These are phyloP conservation scores for Ceriops zippeliana DNA, from an alignment of 345 rosid species.

Conservation along the genomic window DNA sequence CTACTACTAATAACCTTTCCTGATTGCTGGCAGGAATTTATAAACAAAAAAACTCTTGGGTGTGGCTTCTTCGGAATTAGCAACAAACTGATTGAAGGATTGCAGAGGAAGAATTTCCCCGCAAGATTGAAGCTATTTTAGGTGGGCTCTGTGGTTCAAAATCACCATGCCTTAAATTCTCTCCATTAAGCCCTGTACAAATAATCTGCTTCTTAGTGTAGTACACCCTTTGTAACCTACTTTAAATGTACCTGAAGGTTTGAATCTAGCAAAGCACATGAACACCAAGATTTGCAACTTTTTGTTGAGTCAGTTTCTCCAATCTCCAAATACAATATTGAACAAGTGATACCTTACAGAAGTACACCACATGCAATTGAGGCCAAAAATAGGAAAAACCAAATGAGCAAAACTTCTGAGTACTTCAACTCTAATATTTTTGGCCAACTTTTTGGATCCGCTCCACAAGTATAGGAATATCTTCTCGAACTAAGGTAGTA, in stretches of 20 bases:
- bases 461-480: slow-evolving; percentile 57
- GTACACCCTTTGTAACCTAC: background rate
- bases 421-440: slow-evolving; percentile 36
- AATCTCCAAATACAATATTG: background rate
- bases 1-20: slow-evolving; percentile 22
- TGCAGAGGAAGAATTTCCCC: slow-evolving; percentile 48
- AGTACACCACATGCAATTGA: background rate
- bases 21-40: slow-evolving; percentile 52
- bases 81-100: slow-evolving; percentile 47
- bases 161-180: slow-evolving; percentile 2
- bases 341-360: background rate
- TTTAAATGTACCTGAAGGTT: slow-evolving; percentile 14
- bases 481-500: slow-evolving; percentile 55
- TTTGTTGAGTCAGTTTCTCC: slow-evolving; percentile 11
- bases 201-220: slow-evolving; percentile 8
- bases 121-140: slow-evolving; percentile 47
- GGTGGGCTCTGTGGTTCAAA: slow-evolving; percentile 10
- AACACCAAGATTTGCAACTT: slow-evolving; percentile 11
- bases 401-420: slow-evolving; percentile 3
- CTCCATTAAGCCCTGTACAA: slow-evolving; percentile 13
- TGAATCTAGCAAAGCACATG: slow-evolving; percentile 5
- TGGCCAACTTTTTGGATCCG: slow-evolving; percentile 53
- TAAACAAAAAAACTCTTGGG: slow-evolving; percentile 40
- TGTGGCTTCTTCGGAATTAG: slow-evolving; percentile 55
- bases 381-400: slow-evolving; percentile 2